These are phyloP conservation scores for Aspergillus tamarii DNA, from an alignment of 2,329 filamentous ascomycete genomes.

Conservation along the genomic window DNA sequence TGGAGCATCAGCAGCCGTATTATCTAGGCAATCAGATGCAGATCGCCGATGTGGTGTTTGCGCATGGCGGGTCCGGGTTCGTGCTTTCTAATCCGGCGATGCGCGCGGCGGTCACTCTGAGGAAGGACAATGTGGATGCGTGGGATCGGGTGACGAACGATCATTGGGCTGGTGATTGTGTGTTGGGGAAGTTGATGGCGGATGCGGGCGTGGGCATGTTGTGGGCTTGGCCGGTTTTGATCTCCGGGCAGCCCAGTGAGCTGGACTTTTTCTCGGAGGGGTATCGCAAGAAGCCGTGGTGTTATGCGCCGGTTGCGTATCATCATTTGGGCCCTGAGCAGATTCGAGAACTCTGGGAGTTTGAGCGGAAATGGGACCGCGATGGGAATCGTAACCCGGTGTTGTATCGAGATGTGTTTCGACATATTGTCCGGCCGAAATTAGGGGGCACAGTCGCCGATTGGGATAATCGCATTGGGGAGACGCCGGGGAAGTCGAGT, in stretches of 20 bases:
- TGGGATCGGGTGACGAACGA: slow-evolving; percentile 48
- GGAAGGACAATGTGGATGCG: slow-evolving; percentile 39
- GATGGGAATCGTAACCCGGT: slow-evolving; percentile 26
- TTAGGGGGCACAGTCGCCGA: slow-evolving; percentile 18
- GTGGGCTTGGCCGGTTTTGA: slow-evolving; percentile 51
- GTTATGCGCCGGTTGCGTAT: slow-evolving; percentile 53
- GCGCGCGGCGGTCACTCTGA: slow-evolving; percentile 40
- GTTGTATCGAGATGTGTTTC: slow-evolving; percentile 33
- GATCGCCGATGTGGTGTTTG: slow-evolving; percentile 52
- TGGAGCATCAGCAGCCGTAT: slow-evolving; percentile 49
- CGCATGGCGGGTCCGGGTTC: slow-evolving; percentile 56
- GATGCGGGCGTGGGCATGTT: slow-evolving; percentile 47
- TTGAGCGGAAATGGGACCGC: slow-evolving; percentile 34
- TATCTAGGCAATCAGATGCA: slow-evolving; percentile 60
- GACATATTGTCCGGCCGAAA: slow-evolving; percentile 21
- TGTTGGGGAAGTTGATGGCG: slow-evolving; percentile 48
- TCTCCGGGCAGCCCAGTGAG: slow-evolving; percentile 42
- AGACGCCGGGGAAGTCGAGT: slow-evolving; percentile 12
- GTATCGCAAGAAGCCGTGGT: slow-evolving; percentile 48
- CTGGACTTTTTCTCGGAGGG: slow-evolving; percentile 44
- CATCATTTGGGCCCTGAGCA: slow-evolving; percentile 50
- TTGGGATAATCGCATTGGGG: slow-evolving; percentile 29
- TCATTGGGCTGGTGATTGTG: slow-evolving; percentile 53
- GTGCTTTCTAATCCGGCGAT: slow-evolving; percentile 54
- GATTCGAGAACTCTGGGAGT: slow-evolving; percentile 45